Evolutionary conservation across 352 stramenopile genomes (phyloP).

Genomic region (Phytophthora fragariae): DNA sequence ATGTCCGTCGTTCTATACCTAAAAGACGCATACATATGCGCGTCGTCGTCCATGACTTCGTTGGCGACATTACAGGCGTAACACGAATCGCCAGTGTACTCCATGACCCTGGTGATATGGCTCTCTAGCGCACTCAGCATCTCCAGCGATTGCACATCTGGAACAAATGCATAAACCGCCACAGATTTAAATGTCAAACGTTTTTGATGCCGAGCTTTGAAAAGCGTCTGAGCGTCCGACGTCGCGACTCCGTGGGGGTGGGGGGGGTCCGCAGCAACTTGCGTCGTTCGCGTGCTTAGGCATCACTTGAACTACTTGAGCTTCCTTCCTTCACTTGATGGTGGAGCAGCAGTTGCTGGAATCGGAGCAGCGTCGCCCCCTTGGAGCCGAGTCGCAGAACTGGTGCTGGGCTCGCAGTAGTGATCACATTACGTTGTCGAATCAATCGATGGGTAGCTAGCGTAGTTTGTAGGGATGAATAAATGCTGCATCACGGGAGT

Average conservation of each 20-base stretch:
- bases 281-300: slow-evolving; percentile 19
- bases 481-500: no score
- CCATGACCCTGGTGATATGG: slow-evolving; percentile 45
- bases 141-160: not conserved
- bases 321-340: slow-evolving; percentile 75
- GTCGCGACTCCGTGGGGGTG: slow-evolving; percentile 8
- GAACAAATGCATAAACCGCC: no score
- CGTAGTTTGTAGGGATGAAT: no score
- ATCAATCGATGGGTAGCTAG: no score
- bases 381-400: slow-evolving; percentile 73
- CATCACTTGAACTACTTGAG: slow-evolving; percentile 14
- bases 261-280: slow-evolving; percentile 10
- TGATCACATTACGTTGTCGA: no score
- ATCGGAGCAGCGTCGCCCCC: slow-evolving; percentile 53
- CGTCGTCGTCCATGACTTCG: slow-evolving; percentile 46
- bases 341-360: slow-evolving; percentile 68
- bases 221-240: no score
- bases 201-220: no score
- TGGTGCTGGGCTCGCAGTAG: slow-evolving; percentile 34
- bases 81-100: slow-evolving; percentile 25
- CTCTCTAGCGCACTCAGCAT: slow-evolving; percentile 39
- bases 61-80: slow-evolving; percentile 49
- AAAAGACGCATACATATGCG: slow-evolving; percentile 30
- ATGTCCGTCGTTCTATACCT: slow-evolving; percentile 44
- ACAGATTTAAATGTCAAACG: no score